Evolutionary conservation across 2,329 filamentous ascomycete genomes (phyloP).

Genomic region (Xylaria sp.): DNA sequence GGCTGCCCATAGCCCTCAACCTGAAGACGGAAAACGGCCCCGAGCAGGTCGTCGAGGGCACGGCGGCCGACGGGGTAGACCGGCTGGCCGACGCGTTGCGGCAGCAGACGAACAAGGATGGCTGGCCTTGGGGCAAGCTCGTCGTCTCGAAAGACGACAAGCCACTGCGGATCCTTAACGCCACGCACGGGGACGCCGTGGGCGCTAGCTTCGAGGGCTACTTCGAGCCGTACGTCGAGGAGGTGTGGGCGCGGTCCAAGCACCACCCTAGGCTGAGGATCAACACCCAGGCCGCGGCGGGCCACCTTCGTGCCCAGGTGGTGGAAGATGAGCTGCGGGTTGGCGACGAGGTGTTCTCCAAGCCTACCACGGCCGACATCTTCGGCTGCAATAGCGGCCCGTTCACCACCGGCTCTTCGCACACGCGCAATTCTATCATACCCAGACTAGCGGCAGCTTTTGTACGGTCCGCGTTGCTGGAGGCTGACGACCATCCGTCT

Average conservation of each 20-base stretch:
- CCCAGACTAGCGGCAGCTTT: constrained; percentile 54
- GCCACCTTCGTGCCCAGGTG: constrained; percentile 59
- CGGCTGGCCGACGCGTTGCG: constrained; percentile 59
- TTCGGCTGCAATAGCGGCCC: constrained; percentile 70
- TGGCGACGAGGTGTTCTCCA: constrained; percentile 52
- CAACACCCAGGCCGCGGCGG: constrained; percentile 68
- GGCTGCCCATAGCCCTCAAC: constrained; percentile 59
- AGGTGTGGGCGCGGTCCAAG: constrained; percentile 46
- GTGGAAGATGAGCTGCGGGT: constrained; percentile 46
- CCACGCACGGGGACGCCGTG: constrained; percentile 51
- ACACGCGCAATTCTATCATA: constrained; percentile 50
- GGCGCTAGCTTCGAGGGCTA: constrained; percentile 52
- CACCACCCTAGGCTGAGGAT: constrained; percentile 53
- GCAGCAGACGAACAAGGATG: constrained; percentile 61
- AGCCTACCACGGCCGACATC: constrained; percentile 67
- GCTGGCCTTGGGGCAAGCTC: constrained; percentile 66
- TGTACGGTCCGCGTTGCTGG: constrained; percentile 62
- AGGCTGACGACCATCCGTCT: constrained; percentile 49
- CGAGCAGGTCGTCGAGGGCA: constrained; percentile 61
- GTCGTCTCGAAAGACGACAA: constrained; percentile 43
- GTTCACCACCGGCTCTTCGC: constrained; percentile 53
- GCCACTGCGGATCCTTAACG: constrained; percentile 50
- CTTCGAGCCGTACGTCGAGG: constrained; percentile 50
- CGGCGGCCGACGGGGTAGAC: constrained; percentile 61
- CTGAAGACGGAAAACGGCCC: constrained; percentile 50